These are phyloP conservation scores for Tubosaeta sp. DNA, from an alignment of 768 basidiomycete genomes.

Conservation along the genomic window DNA sequence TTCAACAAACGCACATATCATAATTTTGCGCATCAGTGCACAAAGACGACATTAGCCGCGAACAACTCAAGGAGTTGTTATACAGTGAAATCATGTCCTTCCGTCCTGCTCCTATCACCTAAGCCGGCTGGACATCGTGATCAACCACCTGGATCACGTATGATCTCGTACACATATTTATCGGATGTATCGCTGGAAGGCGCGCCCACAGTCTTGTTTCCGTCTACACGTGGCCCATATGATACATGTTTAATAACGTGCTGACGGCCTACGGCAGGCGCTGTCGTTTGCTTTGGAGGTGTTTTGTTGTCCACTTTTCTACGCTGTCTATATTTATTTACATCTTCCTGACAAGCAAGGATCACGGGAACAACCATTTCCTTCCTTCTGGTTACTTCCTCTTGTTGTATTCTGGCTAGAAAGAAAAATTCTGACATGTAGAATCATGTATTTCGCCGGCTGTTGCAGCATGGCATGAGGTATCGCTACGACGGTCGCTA, in stretches of 20 bases:
- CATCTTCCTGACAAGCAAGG: slow-evolving; percentile 3
- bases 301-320: background rate
- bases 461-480: background rate
- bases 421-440: slow-evolving; percentile 8
- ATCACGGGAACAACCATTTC: background rate
- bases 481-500: background rate
- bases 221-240: background rate
- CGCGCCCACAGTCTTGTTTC: background rate
- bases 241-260: background rate
- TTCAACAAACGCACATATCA: background rate
- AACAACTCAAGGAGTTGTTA: slow-evolving; percentile 90
- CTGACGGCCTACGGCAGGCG: background rate
- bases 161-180: background rate
- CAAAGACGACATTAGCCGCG: slow-evolving; percentile 93
- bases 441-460: background rate
- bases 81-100: slow-evolving; percentile 96
- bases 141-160: background rate
- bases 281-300: background rate
- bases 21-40: slow-evolving; percentile 50
- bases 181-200: slow-evolving; percentile 6
- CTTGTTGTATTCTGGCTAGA: slow-evolving; percentile 8
- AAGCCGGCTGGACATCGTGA: background rate
- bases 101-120: slow-evolving; percentile 57
- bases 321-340: slow-evolving; percentile 1
- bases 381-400: background rate